These are phyloP conservation scores for Tephrocybe rancida DNA, from an alignment of 768 basidiomycete species.

Conservation along the genomic window DNA sequence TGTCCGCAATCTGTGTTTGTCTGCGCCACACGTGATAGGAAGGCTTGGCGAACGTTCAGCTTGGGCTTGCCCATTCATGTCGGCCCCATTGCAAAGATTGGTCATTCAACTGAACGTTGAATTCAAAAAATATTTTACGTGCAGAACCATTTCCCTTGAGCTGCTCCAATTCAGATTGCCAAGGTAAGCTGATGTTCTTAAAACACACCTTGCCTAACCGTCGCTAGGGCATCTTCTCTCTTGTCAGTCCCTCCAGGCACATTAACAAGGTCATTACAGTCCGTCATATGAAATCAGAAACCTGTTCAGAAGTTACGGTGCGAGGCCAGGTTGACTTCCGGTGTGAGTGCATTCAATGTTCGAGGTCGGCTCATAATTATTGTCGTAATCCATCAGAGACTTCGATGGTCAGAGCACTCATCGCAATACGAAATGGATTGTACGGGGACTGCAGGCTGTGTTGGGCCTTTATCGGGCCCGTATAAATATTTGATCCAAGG, in stretches of 20 bases:
- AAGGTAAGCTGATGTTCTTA: too few relatives aligned
- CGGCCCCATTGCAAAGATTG: conserved; percentile 51
- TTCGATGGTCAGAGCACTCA: conserved; percentile 49
- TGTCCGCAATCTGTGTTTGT: conserved; percentile 63
- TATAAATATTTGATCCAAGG: too few relatives aligned
- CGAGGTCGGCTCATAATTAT: conserved; percentile 65
- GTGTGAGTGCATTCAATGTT: conserved; percentile 60
- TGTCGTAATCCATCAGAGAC: conserved; percentile 64
- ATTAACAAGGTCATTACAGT: conserved; percentile 64
- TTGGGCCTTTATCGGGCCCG: too few relatives aligned
- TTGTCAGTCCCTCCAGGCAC: conserved; percentile 59
- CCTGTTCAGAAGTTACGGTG: too few relatives aligned
- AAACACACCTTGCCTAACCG: conserved; percentile 68
- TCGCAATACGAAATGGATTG: too few relatives aligned
- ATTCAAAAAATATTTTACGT: conserved; percentile 51
- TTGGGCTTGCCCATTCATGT: conserved; percentile 45
- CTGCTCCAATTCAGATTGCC: too few relatives aligned
- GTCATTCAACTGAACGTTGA: background rate
- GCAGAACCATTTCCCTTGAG: conserved; percentile 73
- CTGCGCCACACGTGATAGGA: conserved; percentile 46
- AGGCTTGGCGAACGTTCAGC: conserved; percentile 44
- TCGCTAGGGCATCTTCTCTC: conserved; percentile 62
- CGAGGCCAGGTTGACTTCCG: conserved; percentile 42
- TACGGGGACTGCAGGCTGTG: too few relatives aligned
- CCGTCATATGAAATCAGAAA: conserved; percentile 39